A percentile compares a stretch with the other conserved stretches of the same genome.
Conservation (phyloP, 306 rosid species). For the Boehmeria nivea region DNA sequence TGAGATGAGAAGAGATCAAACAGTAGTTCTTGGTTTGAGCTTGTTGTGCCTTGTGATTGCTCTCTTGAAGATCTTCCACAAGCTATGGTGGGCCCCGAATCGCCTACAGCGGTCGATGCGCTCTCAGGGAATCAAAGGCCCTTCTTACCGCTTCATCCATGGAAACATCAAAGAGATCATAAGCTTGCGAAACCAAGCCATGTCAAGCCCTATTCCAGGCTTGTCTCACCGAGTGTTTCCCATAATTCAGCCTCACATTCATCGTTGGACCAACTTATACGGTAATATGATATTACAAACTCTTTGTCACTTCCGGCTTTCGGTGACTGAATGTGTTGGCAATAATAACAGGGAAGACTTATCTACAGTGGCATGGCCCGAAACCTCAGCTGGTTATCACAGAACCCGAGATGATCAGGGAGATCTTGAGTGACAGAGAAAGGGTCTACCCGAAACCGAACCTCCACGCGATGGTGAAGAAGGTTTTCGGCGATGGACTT, state of each 20-base stretch:
- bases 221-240: conserved; percentile 11
- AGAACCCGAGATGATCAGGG: conserved; percentile 30
- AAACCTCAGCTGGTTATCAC: conserved; percentile 20
- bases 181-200: conserved; percentile 1
- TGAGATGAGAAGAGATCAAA: no score
- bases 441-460: conserved; percentile 7
- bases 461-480: background rate
- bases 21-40: no score
- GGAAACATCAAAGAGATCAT: conserved; percentile 19
- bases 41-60: no score
- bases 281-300: no score
- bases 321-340: no score
- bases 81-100: conserved; percentile 28
- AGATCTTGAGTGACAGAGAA: conserved; percentile 20
- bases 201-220: conserved; percentile 4
- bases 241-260: no score
- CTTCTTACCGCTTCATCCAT: conserved; percentile 18
- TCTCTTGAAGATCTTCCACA: background rate
- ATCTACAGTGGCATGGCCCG: conserved; percentile 30
- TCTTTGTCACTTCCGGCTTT: no score
- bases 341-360: conserved; percentile 13
- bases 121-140: conserved; percentile 23
- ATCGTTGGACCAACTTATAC: no score
- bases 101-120: background rate
- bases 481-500: conserved; percentile 34